Evolutionary conservation across 345 rosid genomes (phyloP).

Genomic region (Eucalyptus microcorys): DNA sequence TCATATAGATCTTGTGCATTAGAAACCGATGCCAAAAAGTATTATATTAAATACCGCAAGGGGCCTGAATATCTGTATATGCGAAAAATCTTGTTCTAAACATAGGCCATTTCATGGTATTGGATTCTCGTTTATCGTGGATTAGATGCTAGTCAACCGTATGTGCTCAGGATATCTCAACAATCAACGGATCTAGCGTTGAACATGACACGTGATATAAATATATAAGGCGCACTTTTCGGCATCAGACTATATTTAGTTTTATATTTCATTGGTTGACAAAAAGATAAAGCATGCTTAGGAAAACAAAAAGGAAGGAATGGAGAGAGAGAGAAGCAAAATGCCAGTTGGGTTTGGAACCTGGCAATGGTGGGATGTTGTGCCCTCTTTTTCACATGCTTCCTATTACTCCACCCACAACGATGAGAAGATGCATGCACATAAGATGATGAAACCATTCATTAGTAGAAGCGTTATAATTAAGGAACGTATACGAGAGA

Average conservation of each 20-base stretch:
- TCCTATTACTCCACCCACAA: neutral
- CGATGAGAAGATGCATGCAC: neutral
- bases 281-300: neutral
- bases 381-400: neutral
- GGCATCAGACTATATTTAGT: neutral
- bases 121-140: neutral
- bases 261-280: neutral
- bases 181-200: neutral
- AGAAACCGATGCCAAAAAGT: too few species aligned
- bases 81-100: too few species aligned
- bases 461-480: neutral
- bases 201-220: neutral
- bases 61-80: too few species aligned
- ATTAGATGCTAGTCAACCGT: fast-evolving
- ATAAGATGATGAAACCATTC: neutral
- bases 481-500: neutral
- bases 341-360: neutral
- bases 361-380: neutral
- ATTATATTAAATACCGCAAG: too few species aligned
- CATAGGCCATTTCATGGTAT: too few species aligned
- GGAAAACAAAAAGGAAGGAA: neutral
- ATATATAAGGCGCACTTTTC: neutral
- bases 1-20: too few species aligned
- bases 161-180: neutral
- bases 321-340: neutral